Evolutionary conservation across 192 early-diverging fungal species (phyloP).

Genomic region (Coemansia sp.): DNA sequence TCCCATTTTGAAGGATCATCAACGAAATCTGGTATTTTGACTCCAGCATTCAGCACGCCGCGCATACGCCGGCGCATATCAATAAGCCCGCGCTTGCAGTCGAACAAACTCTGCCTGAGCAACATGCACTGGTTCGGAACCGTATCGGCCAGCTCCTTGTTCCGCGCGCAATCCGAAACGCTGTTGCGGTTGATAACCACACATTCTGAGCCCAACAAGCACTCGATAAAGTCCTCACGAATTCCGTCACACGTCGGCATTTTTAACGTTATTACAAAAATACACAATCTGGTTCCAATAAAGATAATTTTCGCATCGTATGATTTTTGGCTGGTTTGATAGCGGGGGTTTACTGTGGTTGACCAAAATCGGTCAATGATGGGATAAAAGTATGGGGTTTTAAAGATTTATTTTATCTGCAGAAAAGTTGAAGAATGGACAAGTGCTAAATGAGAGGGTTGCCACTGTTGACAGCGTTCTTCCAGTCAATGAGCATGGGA

Average conservation of each 20-base stretch:
- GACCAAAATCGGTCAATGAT: not conserved
- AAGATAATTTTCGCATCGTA: not conserved
- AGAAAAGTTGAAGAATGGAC: no score
- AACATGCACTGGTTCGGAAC: conserved; percentile 41
- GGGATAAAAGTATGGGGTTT: not conserved
- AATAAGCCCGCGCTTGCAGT: conserved; percentile 53
- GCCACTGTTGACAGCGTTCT: no score
- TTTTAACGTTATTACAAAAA: not conserved
- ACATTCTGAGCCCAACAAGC: conserved; percentile 49
- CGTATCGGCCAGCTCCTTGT: conserved; percentile 35
- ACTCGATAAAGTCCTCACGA: conserved; percentile 50
- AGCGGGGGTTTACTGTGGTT: not conserved
- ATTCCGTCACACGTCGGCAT: conserved; percentile 51
- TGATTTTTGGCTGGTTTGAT: not conserved
- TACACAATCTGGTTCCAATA: not conserved
- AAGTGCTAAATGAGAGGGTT: no score
- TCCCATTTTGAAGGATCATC: conserved; percentile 46
- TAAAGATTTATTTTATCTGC: no score
- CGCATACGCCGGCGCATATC: conserved; percentile 54
- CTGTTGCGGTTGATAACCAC: conserved; percentile 47
- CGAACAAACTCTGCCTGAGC: conserved; percentile 45
- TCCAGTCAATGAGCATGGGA: no score
- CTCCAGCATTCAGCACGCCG: conserved; percentile 37
- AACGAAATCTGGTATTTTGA: conserved; percentile 16
- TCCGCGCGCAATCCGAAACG: conserved; percentile 41